phyloP scores from a whole-genome alignment of 805 yeast genomes.

The Zygoascus flipseniorum region DNA sequence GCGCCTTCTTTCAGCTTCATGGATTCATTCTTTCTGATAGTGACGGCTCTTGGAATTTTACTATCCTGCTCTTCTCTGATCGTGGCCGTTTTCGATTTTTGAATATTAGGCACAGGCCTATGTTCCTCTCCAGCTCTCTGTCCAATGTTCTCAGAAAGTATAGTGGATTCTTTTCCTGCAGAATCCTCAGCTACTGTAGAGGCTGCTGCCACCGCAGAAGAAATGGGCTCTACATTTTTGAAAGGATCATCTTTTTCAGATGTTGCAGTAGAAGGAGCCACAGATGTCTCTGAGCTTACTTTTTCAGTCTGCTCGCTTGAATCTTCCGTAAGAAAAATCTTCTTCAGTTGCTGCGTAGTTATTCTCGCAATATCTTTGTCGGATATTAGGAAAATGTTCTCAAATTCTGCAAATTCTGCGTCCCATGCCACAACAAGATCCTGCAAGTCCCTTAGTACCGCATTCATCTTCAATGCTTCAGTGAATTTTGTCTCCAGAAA shows the following conservation, averaged over 20 bases:
- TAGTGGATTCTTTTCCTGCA: not conserved
- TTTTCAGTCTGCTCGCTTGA: conserved; percentile 17
- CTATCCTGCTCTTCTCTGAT: not conserved
- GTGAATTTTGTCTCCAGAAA: conserved; percentile 51
- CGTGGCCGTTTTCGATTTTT: not conserved
- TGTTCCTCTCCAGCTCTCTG: not conserved
- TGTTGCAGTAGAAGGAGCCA: conserved; percentile 4
- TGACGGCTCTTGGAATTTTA: not conserved
- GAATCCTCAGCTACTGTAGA: not conserved
- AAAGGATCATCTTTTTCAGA: conserved; percentile 10
- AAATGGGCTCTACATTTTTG: not conserved
- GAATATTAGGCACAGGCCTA: too few species aligned
- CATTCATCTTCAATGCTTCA: conserved; percentile 62
- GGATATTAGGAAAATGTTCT: conserved; percentile 69
- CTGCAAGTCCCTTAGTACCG: conserved; percentile 61
- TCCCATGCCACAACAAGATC: conserved; percentile 86
- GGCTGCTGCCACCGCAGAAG: not conserved
- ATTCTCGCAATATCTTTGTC: conserved; percentile 88
- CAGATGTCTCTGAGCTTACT: not conserved
- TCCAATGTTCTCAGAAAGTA: not conserved
- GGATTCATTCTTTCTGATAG: not conserved
- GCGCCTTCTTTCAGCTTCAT: not conserved
- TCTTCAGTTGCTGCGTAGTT: conserved; percentile 78
- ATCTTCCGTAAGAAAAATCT: conserved; percentile 52
- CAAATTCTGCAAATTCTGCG: conserved; percentile 70